A percentile compares a stretch with the other conserved stretches of the same genome.
Conservation (phyloP, 345 rosid genomes). For the Brassica carinata region DNA sequence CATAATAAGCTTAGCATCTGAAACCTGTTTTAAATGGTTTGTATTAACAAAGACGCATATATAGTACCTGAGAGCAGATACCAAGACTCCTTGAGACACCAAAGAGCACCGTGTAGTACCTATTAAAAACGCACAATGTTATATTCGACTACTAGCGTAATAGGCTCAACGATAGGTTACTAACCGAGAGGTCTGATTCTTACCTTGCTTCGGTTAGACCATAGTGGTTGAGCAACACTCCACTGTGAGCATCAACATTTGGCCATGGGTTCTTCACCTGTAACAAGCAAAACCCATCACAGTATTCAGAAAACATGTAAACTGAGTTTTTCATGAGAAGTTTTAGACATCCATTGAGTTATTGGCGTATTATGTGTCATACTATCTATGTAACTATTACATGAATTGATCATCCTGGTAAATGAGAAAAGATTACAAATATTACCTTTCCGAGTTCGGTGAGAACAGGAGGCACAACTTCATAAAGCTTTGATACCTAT, state of each 20-base stretch:
- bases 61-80: constrained; percentile 91
- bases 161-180: background rate
- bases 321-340: background rate
- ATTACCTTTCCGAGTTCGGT: constrained; percentile 86
- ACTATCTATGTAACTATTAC: background rate
- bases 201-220: constrained; percentile 98
- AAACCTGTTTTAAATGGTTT: background rate
- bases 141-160: background rate
- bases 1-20: background rate
- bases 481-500: constrained; percentile 96
- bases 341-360: background rate
- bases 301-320: background rate
- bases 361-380: background rate
- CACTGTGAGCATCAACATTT: constrained; percentile 99
- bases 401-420: constrained; percentile 2
- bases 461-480: constrained; percentile 95
- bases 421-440: background rate
- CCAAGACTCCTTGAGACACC: constrained; percentile 99
- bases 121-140: constrained; percentile 29
- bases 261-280: constrained; percentile 99
- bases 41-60: background rate
- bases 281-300: constrained; percentile 33
- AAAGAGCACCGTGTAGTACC: constrained; percentile 93
- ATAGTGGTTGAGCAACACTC: constrained; percentile 85
- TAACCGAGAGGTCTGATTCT: background rate